phyloP scores from a whole-genome alignment of 768 basidiomycete genomes.

The Agaricus sinodeliciosus region DNA sequence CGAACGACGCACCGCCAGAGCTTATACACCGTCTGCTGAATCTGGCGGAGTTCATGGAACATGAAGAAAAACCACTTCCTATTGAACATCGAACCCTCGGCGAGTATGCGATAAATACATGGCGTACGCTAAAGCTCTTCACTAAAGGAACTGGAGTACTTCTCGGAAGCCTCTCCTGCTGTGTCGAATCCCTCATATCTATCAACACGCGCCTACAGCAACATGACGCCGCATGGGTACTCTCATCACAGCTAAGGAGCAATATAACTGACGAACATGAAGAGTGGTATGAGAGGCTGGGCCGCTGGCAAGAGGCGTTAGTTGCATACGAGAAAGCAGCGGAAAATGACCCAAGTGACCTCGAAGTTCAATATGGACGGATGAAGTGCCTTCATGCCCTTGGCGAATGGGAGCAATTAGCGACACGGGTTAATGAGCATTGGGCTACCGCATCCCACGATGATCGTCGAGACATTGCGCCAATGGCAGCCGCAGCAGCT shows the following conservation, averaged over 20 bases:
- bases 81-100: conserved; percentile 92
- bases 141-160: conserved; percentile 99
- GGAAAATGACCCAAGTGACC: conserved; percentile 65
- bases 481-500: conserved; percentile 94
- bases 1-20: conserved; percentile 73
- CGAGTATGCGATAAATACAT: conserved; percentile 88
- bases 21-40: conserved; percentile 88
- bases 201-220: conserved; percentile 97
- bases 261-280: conserved; percentile 90
- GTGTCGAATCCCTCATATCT: conserved; percentile 94
- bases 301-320: conserved; percentile 93
- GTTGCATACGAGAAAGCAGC: conserved; percentile 77
- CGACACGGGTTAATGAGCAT: conserved; percentile 76
- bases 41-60: conserved; percentile 98
- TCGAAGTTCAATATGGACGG: conserved; percentile 77
- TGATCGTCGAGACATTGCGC: conserved; percentile 85
- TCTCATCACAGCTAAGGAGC: conserved; percentile 80
- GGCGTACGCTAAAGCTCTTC: conserved; percentile 95
- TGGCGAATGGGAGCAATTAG: conserved; percentile 94
- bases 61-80: conserved; percentile 92
- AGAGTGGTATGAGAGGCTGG: conserved; percentile 96
- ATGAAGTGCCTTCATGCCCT: conserved; percentile 97
- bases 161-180: conserved; percentile 81
- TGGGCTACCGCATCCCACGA: conserved; percentile 83
- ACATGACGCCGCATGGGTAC: conserved; percentile 97